A percentile compares a stretch with the other conserved stretches of the same genome.
Evolutionary conservation across 257 asterid species (phyloP).

Genomic region (Linaria vulgaris): DNA sequence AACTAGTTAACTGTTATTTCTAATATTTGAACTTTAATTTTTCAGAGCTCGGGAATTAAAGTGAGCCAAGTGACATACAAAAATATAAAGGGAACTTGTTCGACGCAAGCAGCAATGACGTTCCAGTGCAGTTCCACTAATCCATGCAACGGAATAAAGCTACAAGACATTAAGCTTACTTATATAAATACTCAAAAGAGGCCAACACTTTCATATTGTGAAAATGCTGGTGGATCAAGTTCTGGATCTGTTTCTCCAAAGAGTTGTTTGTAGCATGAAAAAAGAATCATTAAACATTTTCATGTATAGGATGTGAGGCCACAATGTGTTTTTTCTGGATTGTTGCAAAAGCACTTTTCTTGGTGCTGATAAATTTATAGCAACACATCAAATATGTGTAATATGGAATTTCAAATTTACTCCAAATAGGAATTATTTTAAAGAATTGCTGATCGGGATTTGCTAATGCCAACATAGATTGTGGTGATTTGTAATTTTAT

Average conservation of each 20-base stretch:
- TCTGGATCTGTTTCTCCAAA: conserved; percentile 52
- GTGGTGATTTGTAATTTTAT: no score
- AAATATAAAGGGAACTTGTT: conserved; percentile 67
- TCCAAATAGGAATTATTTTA: no score
- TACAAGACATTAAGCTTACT: conserved; percentile 55
- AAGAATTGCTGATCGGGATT: no score
- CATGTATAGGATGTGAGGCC: no score
- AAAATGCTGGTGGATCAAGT: conserved; percentile 48
- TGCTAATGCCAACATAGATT: no score
- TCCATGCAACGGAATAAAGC: conserved; percentile 57
- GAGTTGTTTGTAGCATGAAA: conserved; percentile 43
- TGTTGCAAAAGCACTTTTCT: no score
- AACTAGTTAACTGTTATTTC: not conserved
- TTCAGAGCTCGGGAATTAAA: conserved; percentile 64
- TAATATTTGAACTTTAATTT: not conserved
- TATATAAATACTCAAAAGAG: conserved; percentile 32
- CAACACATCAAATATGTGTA: no score
- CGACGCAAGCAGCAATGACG: conserved; percentile 66
- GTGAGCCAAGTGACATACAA: conserved; percentile 55
- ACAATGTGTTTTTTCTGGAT: no score
- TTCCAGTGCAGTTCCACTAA: conserved; percentile 56
- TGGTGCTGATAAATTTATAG: no score
- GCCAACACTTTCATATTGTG: conserved; percentile 52
- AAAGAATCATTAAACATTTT: no score
- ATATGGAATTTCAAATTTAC: no score